These are phyloP conservation scores for Mucor saturninus DNA, from an alignment of 371 early-diverging fungal species.

Conservation along the genomic window DNA sequence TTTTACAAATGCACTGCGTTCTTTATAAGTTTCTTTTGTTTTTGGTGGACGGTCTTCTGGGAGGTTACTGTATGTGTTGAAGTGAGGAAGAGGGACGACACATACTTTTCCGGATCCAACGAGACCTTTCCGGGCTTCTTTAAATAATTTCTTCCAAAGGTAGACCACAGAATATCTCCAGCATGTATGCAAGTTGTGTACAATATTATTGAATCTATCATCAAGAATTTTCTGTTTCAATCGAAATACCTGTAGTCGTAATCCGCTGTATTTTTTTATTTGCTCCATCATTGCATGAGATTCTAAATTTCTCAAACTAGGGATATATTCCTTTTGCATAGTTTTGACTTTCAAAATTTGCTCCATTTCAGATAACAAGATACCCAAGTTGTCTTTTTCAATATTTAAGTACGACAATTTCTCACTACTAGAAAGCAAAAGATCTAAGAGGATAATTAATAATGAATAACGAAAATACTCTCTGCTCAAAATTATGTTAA, in stretches of 20 bases:
- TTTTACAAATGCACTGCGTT: conserved; percentile 3
- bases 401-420: conserved; percentile 16
- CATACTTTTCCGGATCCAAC: conserved; percentile 1
- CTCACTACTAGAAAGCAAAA: conserved; percentile 8
- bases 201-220: too few species aligned
- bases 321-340: conserved; percentile 4
- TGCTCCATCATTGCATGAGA: conserved; percentile 12
- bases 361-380: neutral
- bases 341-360: conserved; percentile 1
- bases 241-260: too few species aligned
- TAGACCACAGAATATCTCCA: neutral
- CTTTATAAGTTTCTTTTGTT: neutral
- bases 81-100: conserved; percentile 14
- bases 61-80: conserved; percentile 13
- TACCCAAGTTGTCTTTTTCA: neutral
- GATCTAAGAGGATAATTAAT: neutral
- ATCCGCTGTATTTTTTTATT: conserved; percentile 5
- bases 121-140: neutral
- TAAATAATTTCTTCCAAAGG: neutral
- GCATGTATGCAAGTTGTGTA: too few species aligned
- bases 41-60: conserved; percentile 9
- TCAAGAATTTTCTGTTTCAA: too few species aligned
- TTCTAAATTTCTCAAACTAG: conserved; percentile 11
- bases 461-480: too few species aligned
- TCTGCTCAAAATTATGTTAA: neutral